A percentile compares a stretch with the other conserved stretches of the same genome.
Evolutionary conservation across 2,329 filamentous ascomycete genomes (phyloP).

Genomic region (Didymella lethalis): DNA sequence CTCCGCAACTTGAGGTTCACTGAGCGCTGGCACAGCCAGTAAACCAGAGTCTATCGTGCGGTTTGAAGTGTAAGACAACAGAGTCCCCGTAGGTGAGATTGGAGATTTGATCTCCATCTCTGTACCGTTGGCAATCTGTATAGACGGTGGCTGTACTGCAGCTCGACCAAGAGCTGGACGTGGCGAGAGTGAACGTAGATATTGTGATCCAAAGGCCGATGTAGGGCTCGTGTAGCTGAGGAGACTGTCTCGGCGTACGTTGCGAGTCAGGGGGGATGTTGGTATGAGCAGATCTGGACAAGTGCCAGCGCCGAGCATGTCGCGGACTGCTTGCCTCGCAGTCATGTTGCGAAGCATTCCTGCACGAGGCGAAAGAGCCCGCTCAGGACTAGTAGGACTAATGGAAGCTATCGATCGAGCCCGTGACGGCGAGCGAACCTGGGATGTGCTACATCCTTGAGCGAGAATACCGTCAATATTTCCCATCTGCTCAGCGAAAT

Average conservation of each 20-base stretch:
- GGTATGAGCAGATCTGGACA: neutral
- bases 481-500: slow-evolving; percentile 23
- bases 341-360: slow-evolving; percentile 38
- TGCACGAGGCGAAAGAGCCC: slow-evolving; percentile 33
- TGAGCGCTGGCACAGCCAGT: slow-evolving; percentile 40
- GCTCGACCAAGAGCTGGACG: neutral
- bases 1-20: slow-evolving; percentile 46
- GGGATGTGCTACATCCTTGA: neutral
- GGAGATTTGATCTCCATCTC: slow-evolving; percentile 35
- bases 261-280: neutral
- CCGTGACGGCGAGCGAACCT: neutral
- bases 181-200: slow-evolving; percentile 3
- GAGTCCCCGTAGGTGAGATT: slow-evolving; percentile 37
- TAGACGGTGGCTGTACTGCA: slow-evolving; percentile 14
- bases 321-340: slow-evolving; percentile 5
- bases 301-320: neutral
- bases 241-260: slow-evolving; percentile 5
- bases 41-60: slow-evolving; percentile 40
- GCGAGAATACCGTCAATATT: slow-evolving; percentile 28
- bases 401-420: slow-evolving; percentile 15
- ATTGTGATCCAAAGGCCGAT: slow-evolving; percentile 4
- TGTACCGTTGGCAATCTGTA: slow-evolving; percentile 43
- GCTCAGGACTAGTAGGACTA: slow-evolving; percentile 26
- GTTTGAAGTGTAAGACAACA: slow-evolving; percentile 44
- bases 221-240: neutral